Base-by-base conservation (phyloP, 2,329 filamentous ascomycete species). In the Hymenoscyphus albidus region DNA sequence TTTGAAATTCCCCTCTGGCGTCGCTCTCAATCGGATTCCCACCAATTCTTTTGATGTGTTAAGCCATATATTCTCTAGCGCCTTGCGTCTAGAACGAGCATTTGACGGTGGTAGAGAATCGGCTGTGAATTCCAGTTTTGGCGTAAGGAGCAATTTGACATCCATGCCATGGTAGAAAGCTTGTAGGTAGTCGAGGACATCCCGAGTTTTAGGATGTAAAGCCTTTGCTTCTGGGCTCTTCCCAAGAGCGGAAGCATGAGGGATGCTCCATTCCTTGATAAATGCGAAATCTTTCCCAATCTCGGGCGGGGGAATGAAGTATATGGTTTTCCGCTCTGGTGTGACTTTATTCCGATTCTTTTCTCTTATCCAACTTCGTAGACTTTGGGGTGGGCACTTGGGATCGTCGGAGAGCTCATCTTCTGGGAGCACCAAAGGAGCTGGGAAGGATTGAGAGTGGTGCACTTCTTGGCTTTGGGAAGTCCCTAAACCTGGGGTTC, bases 91-190 rank as follows among this genome's bases (percentile, higher is more conserved):
- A 14, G 62, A 51, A 38, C n/a, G 44, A 56, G 57, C 31, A 54
- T 54, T 27, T 27, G 58, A 14, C 1, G 9, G 58, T 51, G 22
- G 65, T 62, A 18, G 67, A 58, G 31, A 12, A 40, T 68, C 64
- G 9, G 60, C 54, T 10, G 63, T 66, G 38, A 73, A 73, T 13
- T 55, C 27, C 2, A 71, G 42, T 3, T 59, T 62, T 14, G 63
- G 44, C 1, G 59, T n/a, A 40, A 65, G 48, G 16, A 72, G 54
- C 32, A 67, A 51, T 61, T 71, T 73, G 16, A 73, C 70, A 2
- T 68, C 68, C 31, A 74, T 51, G 1, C 67, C 69, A 44, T 70
- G 62, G 62, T 74, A 74, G 42, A 72, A 74, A 1, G 68, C 73
- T 58, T 65, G 54, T 1, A 74, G 57, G 61, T 74, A 74, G 1